phyloP scores from a whole-genome alignment of 192 early-diverging fungal species.

The Hyaloraphidium curvatum region DNA sequence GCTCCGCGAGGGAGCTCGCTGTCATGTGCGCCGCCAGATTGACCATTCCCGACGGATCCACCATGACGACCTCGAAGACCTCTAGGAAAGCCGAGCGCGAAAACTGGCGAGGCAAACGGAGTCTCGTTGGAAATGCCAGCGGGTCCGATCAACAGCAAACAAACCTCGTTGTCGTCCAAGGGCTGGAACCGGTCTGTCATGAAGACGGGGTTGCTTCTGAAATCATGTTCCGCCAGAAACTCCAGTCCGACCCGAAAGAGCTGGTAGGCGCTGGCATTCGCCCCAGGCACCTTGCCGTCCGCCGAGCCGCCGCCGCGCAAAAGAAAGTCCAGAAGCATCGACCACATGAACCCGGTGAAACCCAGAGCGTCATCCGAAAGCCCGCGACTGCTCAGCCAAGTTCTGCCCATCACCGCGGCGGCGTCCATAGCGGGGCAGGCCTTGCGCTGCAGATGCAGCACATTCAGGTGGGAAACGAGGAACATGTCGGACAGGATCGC shows the following conservation, averaged over 20 bases:
- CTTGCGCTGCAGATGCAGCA: conserved; percentile 52
- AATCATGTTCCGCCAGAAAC: conserved; percentile 57
- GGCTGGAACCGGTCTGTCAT: conserved; percentile 37
- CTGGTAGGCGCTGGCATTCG: conserved; percentile 63
- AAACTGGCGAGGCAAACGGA: conserved; percentile 26
- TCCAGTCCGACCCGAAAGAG: conserved; percentile 70
- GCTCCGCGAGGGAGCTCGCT: too few relatives aligned
- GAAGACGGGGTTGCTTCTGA: conserved; percentile 37
- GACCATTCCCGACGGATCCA: conserved; percentile 63
- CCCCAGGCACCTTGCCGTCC: conserved; percentile 39
- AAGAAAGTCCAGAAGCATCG: conserved; percentile 76
- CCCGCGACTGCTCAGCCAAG: conserved; percentile 70
- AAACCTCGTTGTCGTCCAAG: conserved; percentile 29
- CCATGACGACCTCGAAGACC: conserved; percentile 59
- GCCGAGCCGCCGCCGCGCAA: conserved; percentile 36
- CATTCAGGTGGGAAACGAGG: conserved; percentile 52
- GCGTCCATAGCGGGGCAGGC: conserved; percentile 57
- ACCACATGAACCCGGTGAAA: conserved; percentile 60
- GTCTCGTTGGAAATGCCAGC: too few relatives aligned
- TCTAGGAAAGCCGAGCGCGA: conserved; percentile 30
- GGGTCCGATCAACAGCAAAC: too few relatives aligned
- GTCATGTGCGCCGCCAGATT: conserved; percentile 62
- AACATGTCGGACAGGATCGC: conserved; percentile 56
- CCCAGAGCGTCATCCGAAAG: conserved; percentile 19
- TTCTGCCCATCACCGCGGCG: conserved; percentile 54